These are phyloP conservation scores for Daucus carota DNA, from an alignment of 129 eudicot genomes.

Conservation along the genomic window DH1_v3.0 NC_030384.2:40457501-40458000, in stretches of 20 bases:
- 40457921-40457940: constrained; percentile 27
- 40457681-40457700: constrained; percentile 56
- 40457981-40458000: constrained; percentile 18
- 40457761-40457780: neutral
- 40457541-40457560: neutral
- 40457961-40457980: constrained; percentile 13
- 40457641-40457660: constrained; percentile 67
- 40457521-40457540: neutral
- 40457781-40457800: neutral
- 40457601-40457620: constrained; percentile 26
- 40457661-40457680: constrained; percentile 63
- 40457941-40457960: constrained; percentile 42
- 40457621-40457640: constrained; percentile 42
- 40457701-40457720: constrained; percentile 98
- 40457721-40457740: constrained; percentile 45
- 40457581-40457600: constrained; percentile 2
- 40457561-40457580: neutral
- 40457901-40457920: constrained; percentile 18
- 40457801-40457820: neutral
- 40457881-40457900: constrained; percentile 22
- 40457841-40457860: constrained; percentile 68
- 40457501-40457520: neutral
- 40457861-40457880: constrained; percentile 54
- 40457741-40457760: neutral
- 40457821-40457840: constrained; percentile 76